Evolutionary conservation across 2,329 filamentous ascomycete species (phyloP).

Genomic region (Zymoseptoria brevis): DNA sequence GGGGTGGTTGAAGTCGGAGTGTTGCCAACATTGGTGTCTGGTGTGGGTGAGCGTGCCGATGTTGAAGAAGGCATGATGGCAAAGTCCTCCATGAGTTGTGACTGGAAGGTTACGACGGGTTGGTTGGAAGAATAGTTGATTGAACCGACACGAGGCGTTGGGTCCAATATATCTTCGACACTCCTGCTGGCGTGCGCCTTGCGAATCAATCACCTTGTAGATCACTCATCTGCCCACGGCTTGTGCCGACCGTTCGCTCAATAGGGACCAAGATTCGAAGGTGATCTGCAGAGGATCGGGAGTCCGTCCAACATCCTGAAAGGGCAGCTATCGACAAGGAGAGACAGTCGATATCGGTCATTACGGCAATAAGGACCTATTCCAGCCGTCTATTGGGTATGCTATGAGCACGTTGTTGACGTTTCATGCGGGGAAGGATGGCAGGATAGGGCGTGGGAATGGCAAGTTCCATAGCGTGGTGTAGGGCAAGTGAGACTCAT

Average conservation of each 20-base stretch:
- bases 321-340: not conserved
- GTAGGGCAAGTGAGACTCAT: not conserved
- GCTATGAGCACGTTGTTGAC: not conserved
- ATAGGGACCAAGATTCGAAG: not conserved
- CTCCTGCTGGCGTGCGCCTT: not conserved
- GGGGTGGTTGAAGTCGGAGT: not conserved
- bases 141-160: not conserved
- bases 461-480: not conserved
- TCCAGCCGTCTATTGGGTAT: not conserved
- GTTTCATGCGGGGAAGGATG: not conserved
- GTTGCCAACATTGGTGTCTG: not conserved
- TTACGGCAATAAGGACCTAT: not conserved
- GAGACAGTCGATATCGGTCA: not conserved
- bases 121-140: not conserved
- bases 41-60: not conserved
- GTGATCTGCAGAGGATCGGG: not conserved
- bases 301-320: not conserved
- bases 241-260: not conserved
- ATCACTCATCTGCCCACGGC: not conserved
- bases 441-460: not conserved
- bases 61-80: not conserved
- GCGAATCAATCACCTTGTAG: not conserved
- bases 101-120: not conserved
- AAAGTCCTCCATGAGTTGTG: not conserved
- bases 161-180: not conserved